A percentile compares a stretch with the other conserved stretches of the same genome.
These are phyloP conservation scores for Zymoseptoria pseudotritici DNA, from an alignment of 2,329 filamentous ascomycete genomes.

Conservation along the genomic window DNA sequence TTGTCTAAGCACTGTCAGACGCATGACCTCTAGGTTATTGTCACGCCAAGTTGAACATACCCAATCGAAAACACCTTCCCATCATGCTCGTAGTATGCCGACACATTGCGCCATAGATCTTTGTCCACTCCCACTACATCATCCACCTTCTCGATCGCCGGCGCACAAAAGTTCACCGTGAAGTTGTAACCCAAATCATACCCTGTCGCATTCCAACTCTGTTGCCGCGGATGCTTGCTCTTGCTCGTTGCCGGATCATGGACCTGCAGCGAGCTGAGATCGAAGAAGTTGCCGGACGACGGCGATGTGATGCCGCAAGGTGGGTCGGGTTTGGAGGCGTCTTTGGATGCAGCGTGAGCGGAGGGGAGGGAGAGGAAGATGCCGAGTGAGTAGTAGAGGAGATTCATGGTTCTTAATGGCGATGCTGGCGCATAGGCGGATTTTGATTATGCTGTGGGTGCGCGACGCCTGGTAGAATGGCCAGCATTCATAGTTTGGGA, in stretches of 20 bases:
- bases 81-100: slow-evolving; percentile 64
- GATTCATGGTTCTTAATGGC: slow-evolving; percentile 17
- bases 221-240: slow-evolving; percentile 48
- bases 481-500: background rate
- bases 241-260: slow-evolving; percentile 40
- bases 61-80: slow-evolving; percentile 68
- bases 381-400: slow-evolving; percentile 30
- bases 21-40: background rate
- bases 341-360: slow-evolving; percentile 31
- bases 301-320: slow-evolving; percentile 58
- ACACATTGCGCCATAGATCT: slow-evolving; percentile 61
- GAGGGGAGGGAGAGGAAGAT: slow-evolving; percentile 24
- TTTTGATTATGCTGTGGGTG: background rate
- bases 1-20: slow-evolving; percentile 35
- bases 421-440: no score
- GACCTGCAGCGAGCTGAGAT: slow-evolving; percentile 52
- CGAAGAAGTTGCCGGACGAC: slow-evolving; percentile 55
- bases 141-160: slow-evolving; percentile 56
- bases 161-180: slow-evolving; percentile 72
- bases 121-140: slow-evolving; percentile 56
- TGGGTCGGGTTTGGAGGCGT: slow-evolving; percentile 28
- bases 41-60: slow-evolving; percentile 39
- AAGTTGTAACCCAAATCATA: slow-evolving; percentile 77
- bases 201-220: slow-evolving; percentile 59
- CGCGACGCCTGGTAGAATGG: background rate